Evolutionary conservation across 2,329 filamentous ascomycete species (phyloP).

Genomic region (Colletotrichum eleusines): DNA sequence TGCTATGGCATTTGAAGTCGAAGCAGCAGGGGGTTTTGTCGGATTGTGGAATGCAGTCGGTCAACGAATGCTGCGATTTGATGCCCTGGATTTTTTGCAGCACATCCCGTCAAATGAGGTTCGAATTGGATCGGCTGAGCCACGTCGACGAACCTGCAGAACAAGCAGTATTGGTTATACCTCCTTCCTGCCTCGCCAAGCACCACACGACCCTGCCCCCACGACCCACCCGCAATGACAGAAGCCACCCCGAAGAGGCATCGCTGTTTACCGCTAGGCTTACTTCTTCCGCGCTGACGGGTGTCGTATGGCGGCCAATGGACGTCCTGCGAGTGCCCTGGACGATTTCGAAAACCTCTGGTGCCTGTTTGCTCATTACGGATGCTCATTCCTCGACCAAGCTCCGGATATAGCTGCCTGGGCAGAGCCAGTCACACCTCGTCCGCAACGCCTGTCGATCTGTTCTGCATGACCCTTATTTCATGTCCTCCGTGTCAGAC

Average conservation of each 20-base stretch:
- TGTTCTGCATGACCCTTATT: background rate
- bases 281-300: background rate
- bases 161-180: too few relatives aligned
- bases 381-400: background rate
- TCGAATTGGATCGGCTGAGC: background rate
- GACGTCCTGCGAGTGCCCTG: background rate
- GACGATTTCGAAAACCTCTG: background rate
- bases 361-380: background rate
- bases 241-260: background rate
- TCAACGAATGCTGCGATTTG: background rate
- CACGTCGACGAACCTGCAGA: background rate
- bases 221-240: constrained; percentile 17
- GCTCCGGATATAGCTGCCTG: background rate
- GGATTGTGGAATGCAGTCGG: background rate
- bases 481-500: constrained; percentile 3
- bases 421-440: constrained; percentile 8
- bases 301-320: constrained; percentile 23
- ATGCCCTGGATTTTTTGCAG: background rate
- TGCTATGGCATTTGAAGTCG: background rate
- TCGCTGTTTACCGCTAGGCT: background rate
- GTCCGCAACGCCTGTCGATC: constrained; percentile 6
- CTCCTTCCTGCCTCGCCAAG: constrained; percentile 1
- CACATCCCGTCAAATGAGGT: background rate
- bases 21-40: background rate
- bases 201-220: constrained; percentile 8